phyloP scores from a whole-genome alignment of 1,284 basidiomycete species.

The Naganishia sp. region DNA sequence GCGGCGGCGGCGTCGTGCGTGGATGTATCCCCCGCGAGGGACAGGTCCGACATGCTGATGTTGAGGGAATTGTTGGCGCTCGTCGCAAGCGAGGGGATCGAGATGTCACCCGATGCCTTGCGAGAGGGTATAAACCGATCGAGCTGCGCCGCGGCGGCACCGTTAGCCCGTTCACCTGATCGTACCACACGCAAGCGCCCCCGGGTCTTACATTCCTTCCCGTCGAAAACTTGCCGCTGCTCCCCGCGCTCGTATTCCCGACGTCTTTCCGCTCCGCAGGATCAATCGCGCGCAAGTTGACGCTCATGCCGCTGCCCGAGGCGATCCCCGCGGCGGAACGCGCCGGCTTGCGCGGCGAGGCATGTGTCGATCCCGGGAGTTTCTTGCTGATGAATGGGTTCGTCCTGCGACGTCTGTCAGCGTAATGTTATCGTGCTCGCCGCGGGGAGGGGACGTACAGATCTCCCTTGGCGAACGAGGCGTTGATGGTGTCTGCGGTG shows the following conservation, averaged over 20 bases:
- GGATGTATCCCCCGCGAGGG: constrained; percentile 33
- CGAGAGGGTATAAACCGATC: constrained; percentile 54
- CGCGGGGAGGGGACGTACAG: not conserved
- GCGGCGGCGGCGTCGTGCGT: constrained; percentile 32
- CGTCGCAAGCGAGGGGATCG: constrained; percentile 42
- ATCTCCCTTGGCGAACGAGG: constrained; percentile 20
- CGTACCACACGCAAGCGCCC: too few species aligned
- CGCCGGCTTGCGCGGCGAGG: constrained; percentile 10
- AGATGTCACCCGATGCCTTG: constrained; percentile 37
- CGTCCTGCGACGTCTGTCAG: constrained; percentile 3
- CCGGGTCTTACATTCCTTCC: constrained; percentile 24
- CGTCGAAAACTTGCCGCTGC: constrained; percentile 28
- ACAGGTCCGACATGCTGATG: constrained; percentile 42
- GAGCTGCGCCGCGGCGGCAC: constrained; percentile 36
- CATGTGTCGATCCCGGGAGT: constrained; percentile 8
- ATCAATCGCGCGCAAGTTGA: constrained; percentile 13
- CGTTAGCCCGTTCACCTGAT: too few species aligned
- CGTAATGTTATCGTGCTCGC: not conserved
- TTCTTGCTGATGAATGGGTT: constrained; percentile 30
- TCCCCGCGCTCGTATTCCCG: constrained; percentile 14
- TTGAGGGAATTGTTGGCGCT: constrained; percentile 40
- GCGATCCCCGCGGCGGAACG: constrained; percentile 4
- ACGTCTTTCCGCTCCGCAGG: constrained; percentile 9
- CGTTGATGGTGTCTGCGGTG: constrained; percentile 5
- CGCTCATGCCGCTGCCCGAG: constrained; percentile 19